A percentile compares a stretch with the other conserved stretches of the same genome.
These are phyloP conservation scores for Termitomyces sp. DNA, from an alignment of 768 basidiomycete genomes.

Conservation along the genomic window DNA sequence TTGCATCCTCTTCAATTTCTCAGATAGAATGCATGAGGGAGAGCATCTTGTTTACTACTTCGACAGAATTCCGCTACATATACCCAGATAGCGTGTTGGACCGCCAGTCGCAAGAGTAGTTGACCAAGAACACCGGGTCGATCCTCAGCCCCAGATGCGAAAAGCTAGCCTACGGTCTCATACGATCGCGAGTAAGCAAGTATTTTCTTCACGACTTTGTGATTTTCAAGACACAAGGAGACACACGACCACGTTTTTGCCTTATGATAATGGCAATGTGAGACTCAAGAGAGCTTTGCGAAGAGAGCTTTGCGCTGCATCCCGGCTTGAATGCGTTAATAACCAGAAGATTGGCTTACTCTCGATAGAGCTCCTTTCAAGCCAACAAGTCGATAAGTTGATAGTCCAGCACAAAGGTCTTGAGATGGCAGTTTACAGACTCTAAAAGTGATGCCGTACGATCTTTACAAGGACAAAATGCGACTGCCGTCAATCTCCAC, in stretches of 20 bases:
- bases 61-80: background rate
- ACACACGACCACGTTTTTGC: conserved; percentile 7
- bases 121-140: background rate
- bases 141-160: background rate
- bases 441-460: conserved; percentile 1
- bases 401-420: background rate
- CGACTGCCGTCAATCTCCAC: conserved; percentile 10
- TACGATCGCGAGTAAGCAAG: conserved; percentile 4
- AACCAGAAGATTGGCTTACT: conserved; percentile 4
- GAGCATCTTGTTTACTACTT: no score
- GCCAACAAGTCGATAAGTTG: background rate
- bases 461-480: background rate
- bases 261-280: background rate
- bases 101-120: background rate
- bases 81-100: background rate
- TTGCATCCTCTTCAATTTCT: background rate
- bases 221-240: background rate
- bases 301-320: background rate
- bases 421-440: background rate
- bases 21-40: background rate
- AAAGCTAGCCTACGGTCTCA: background rate
- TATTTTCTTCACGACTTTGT: background rate
- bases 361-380: background rate
- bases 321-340: background rate
- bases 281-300: background rate